These are phyloP conservation scores for Phytophthora melonis DNA, from an alignment of 352 stramenopile species.

Conservation along the genomic window DNA sequence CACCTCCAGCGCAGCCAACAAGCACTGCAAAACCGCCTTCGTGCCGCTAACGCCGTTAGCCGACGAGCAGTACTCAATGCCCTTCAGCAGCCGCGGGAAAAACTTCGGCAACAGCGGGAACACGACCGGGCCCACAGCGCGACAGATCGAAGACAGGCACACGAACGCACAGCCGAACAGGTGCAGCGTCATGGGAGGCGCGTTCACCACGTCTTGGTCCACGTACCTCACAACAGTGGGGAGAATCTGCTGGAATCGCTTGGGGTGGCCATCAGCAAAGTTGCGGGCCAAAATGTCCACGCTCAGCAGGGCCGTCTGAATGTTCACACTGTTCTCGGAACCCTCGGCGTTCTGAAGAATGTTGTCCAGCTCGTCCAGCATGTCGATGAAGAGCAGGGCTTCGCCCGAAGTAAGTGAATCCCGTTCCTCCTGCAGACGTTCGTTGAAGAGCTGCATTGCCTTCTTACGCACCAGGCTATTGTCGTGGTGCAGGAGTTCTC, in stretches of 20 bases:
- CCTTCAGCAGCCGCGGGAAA: constrained; percentile 78
- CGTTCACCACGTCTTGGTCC: constrained; percentile 56
- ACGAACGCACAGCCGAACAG: constrained; percentile 87
- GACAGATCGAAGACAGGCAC: constrained; percentile 81
- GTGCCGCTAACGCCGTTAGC: constrained; percentile 35
- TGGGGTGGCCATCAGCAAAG: constrained; percentile 75
- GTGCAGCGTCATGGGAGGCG: constrained; percentile 66
- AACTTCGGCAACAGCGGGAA: constrained; percentile 88
- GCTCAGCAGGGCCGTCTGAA: constrained; percentile 86
- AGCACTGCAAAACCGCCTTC: constrained; percentile 75
- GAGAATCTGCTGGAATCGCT: constrained; percentile 78
- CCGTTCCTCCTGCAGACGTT: constrained; percentile 79
- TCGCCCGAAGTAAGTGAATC: constrained; percentile 69
- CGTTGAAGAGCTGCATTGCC: constrained; percentile 91
- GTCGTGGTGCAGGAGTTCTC: constrained; percentile 86
- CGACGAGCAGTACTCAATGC: constrained; percentile 62
- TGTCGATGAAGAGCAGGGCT: constrained; percentile 87
- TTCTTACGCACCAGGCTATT: constrained; percentile 90
- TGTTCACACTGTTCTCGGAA: constrained; percentile 75
- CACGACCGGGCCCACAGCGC: constrained; percentile 71
- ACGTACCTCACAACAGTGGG: constrained; percentile 84
- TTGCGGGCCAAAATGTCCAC: constrained; percentile 87
- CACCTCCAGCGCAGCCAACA: constrained; percentile 78
- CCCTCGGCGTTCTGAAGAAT: constrained; percentile 75
- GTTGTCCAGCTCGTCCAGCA: constrained; percentile 82